Evolutionary conservation across 768 basidiomycete genomes (phyloP), one percentile per base, ranked within the genome.

Genomic region (Clitopilus passeckerianus): DNA sequence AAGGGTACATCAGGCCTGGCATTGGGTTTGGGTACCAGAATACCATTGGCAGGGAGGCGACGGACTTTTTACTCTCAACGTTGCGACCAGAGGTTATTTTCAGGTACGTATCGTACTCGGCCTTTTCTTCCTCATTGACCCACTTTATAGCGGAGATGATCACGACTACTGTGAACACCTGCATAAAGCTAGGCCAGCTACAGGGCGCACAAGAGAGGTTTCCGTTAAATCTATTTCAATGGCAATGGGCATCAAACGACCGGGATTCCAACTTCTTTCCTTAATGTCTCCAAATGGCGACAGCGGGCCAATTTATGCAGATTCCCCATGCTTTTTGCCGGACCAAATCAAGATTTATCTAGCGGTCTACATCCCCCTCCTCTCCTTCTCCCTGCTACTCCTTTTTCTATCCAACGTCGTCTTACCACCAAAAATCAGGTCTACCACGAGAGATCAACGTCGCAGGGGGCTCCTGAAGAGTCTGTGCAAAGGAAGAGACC

Each of bases 101-200:
- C 71, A 94, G 90, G 90, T 90, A 64, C 59, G 76, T 64, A 15
- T 58, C 27, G 33, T 53, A 23, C 59, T 53, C 20, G 15, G n/a
- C 12, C n/a, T 10, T 59, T 1, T 27, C 2, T 23, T 57, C 24
- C 20, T 52, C 23, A 30, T 55, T 33, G 24, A 64, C 63, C 56
- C 63, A 53, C 59, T 52, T 30, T 56, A 43, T 60, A 93, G 91
- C 64, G 96, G 93, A 5, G 94, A 98, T 71, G 95, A 98, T 67
- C 95, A 97, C 69, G 96, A 98, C 66, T 93, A 95, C 63, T 98
- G 96, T 72, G 91, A 91, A 75, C 85, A 86, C 67, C 76, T 70
- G 64, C 72, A 62, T 68, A 71, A 57, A 62, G 61, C 57, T 54
- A 53, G 57, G 57, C 61, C 60, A n/a, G 60, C 60, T 34, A 64